Percentiles rank a stretch among this genome's conserved stretches.
phyloP scores from a whole-genome alignment of 495 filamentous ascomycete genomes.

The Penicillium malachiteum region DNA sequence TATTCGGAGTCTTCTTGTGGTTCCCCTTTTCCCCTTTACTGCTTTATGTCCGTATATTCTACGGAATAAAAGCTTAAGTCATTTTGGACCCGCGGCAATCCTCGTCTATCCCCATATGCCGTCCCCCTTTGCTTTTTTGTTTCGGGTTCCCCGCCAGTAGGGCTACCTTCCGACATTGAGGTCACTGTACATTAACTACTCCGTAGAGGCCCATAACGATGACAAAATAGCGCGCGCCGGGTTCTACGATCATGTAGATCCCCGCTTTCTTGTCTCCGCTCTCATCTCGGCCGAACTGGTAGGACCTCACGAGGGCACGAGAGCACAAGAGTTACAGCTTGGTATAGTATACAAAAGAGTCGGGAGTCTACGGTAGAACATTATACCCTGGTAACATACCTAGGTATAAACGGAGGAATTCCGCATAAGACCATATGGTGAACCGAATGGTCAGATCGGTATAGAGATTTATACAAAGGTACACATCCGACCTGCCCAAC shows the following conservation, averaged over 20 bases:
- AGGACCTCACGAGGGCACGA: slow-evolving; percentile 1
- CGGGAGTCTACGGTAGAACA: background rate
- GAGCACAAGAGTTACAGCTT: too few relatives aligned
- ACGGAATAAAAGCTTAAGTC: background rate
- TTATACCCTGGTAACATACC: too few relatives aligned
- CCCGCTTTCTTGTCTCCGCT: slow-evolving; percentile 6
- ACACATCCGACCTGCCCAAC: background rate
- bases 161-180: slow-evolving; percentile 7
- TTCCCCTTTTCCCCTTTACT: background rate
- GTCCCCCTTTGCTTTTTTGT: background rate
- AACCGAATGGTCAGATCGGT: too few relatives aligned
- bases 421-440: too few relatives aligned
- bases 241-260: slow-evolving; percentile 5
- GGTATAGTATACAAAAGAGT: too few relatives aligned
- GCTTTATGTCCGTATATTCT: background rate
- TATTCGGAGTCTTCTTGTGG: too few relatives aligned
- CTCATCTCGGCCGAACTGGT: slow-evolving; percentile 4
- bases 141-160: slow-evolving; percentile 12
- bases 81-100: background rate
- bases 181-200: background rate
- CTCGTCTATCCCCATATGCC: background rate
- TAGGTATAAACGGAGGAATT: too few relatives aligned
- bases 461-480: background rate
- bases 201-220: background rate
- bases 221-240: background rate